phyloP scores from a whole-genome alignment of 441 rosid genomes.

The Pelargonium myrrhifolium region DNA sequence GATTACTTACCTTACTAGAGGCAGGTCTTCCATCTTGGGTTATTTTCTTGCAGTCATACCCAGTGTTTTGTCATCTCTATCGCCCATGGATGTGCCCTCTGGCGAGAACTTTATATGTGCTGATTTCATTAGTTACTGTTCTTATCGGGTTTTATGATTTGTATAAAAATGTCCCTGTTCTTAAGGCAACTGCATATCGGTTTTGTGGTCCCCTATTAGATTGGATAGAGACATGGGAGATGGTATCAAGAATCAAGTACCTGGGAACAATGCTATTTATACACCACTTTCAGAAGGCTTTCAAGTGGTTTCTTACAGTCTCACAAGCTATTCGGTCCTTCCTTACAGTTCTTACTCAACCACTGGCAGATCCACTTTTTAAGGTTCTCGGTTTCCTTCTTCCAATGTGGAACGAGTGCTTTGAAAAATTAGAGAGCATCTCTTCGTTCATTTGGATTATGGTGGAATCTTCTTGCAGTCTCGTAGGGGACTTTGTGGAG shows the following conservation, averaged over 20 bases:
- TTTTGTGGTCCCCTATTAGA: slow-evolving; percentile 84
- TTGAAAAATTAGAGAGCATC: slow-evolving; percentile 41
- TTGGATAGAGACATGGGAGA: slow-evolving; percentile 97
- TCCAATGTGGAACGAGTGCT: slow-evolving; percentile 55
- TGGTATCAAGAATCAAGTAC: slow-evolving; percentile 87
- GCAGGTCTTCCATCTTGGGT: slow-evolving; percentile 99
- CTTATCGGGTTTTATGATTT: slow-evolving; percentile 87
- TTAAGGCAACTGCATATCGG: slow-evolving; percentile 78
- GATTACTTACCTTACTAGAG: slow-evolving; percentile 78
- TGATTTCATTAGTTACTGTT: slow-evolving; percentile 69
- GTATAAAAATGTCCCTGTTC: slow-evolving; percentile 93
- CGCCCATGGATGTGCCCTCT: slow-evolving; percentile 99
- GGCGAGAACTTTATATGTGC: slow-evolving; percentile 77
- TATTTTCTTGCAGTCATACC: slow-evolving; percentile 91
- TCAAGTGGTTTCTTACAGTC: slow-evolving; percentile 50
- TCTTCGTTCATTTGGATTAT: slow-evolving; percentile 42
- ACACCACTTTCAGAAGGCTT: slow-evolving; percentile 84
- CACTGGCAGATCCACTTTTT: slow-evolving; percentile 44
- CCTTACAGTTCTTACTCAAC: slow-evolving; percentile 48
- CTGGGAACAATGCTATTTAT: slow-evolving; percentile 96
- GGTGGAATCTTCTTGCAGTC: slow-evolving; percentile 38
- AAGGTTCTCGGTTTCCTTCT: slow-evolving; percentile 39
- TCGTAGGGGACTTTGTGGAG: slow-evolving; percentile 43
- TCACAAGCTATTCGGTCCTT: slow-evolving; percentile 50
- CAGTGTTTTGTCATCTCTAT: slow-evolving; percentile 79